A percentile compares a stretch with the other conserved stretches of the same genome.
Conservation (phyloP, 305 asterid species). For the Fraxinus latifolia region DNA sequence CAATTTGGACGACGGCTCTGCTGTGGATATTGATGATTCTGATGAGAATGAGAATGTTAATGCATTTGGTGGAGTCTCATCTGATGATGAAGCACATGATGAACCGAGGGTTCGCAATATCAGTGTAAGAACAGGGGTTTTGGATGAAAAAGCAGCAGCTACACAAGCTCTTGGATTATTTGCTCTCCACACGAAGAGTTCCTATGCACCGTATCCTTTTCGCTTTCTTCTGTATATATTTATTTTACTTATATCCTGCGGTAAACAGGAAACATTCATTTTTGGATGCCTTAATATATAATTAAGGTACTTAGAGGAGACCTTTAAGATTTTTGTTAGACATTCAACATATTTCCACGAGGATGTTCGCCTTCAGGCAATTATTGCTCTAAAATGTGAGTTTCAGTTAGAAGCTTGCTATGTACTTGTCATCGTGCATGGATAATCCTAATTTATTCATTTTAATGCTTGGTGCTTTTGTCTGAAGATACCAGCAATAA, state of each 20-base stretch:
- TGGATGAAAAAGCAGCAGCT: constrained; percentile 99
- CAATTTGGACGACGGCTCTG: constrained; percentile 99
- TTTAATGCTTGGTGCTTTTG: constrained; percentile 17
- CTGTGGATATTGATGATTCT: constrained; percentile 90
- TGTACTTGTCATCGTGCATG: constrained; percentile 7
- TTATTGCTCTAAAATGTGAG: constrained; percentile 82
- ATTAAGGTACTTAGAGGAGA: constrained; percentile 84
- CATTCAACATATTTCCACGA: constrained; percentile 91
- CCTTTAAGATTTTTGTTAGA: constrained; percentile 72
- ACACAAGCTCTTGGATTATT: constrained; percentile 97
- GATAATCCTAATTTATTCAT: constrained; percentile 15
- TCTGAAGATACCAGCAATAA: background rate
- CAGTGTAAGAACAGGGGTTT: constrained; percentile 94
- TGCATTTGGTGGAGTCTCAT: constrained; percentile 93
- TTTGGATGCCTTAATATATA: constrained; percentile 47
- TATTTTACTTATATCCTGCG: background rate
- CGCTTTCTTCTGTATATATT: background rate
- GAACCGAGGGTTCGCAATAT: constrained; percentile 95
- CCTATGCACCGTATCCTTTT: constrained; percentile 90
- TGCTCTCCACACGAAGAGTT: constrained; percentile 80
- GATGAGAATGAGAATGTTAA: constrained; percentile 70
- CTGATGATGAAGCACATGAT: constrained; percentile 97
- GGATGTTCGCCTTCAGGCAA: constrained; percentile 97
- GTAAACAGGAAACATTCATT: background rate
- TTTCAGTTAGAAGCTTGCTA: constrained; percentile 18